Base-by-base conservation (phyloP, 1,284 basidiomycete species). In the Leccinum griseonigrum region DNA sequence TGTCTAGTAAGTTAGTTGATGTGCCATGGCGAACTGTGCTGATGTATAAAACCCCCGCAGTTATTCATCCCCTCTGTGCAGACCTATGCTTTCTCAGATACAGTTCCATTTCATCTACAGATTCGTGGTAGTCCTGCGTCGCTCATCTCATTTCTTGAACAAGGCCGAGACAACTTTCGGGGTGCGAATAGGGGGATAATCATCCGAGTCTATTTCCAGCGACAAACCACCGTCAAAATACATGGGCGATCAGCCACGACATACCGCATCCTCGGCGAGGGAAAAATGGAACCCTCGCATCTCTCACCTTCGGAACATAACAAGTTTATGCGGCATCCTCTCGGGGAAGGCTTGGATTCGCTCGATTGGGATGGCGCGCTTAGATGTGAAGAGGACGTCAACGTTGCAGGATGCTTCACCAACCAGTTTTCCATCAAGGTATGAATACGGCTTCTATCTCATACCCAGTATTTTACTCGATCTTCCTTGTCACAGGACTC, bases 21-120 rank as follows among this genome's bases (percentile, higher is more conserved):
- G 4, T 18, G 32, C 9, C 31, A 34, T n/a, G 32, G 22, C n/a
- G 29, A 46, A 28, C 5, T 14, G 3, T 51, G n/a, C 54, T 60
- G 8, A 53, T 51, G 26, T 55, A 14, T 36, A 10, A 60, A 31
- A 56, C 16, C 10, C 28, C 10, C 52, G 46, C 48, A 75, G 72
- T 38, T 75, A 13, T 75, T 75, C 50, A 61, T 75, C 11, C 74
- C 71, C 4, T 71, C 73, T 8, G 64, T 64, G 31, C 68, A 50
- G 26, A 59, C 50, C 2, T 75, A 64, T 58, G 69, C 72, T 5
- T 38, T 70, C 38, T 71, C 72, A 14, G 73, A 73, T 38, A 62
- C 56, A n/a, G 75, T 75, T 14, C 73, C 71, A 31, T 70, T 76
- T 43, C 73, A 76, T 54, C 48, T 76, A 34, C 71, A 76, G 51